These are phyloP conservation scores for Rhynchosporium secalis DNA, from an alignment of 2,329 filamentous ascomycete species.

Conservation along the genomic window DNA sequence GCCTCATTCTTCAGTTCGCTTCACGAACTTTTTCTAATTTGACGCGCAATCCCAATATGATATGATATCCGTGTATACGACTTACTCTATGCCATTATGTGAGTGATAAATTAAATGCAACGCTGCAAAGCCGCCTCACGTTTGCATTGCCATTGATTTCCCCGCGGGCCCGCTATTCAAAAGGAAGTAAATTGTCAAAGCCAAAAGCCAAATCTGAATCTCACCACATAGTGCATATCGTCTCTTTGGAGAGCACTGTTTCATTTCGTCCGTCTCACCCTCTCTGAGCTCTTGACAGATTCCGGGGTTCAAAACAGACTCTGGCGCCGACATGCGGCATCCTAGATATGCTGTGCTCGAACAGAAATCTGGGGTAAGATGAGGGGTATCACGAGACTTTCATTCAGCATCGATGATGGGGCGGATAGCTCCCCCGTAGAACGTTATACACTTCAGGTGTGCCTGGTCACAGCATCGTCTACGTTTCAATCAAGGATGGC, in stretches of 20 bases:
- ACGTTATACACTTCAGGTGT: slow-evolving; percentile 6
- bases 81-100: not conserved
- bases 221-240: slow-evolving; percentile 1
- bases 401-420: not conserved
- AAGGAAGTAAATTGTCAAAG: not conserved
- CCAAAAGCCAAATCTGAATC: not conserved
- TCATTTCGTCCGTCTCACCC: not conserved
- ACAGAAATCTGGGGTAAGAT: no score
- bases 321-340: not conserved
- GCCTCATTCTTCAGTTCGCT: not conserved
- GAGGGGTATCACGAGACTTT: no score
- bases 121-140: not conserved
- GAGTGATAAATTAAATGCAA: not conserved
- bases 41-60: not conserved
- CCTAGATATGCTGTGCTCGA: not conserved
- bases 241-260: not conserved
- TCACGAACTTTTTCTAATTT: not conserved
- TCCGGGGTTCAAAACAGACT: not conserved
- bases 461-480: not conserved
- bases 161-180: not conserved
- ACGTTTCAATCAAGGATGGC: not conserved
- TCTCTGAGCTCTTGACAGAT: not conserved
- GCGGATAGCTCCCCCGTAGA: slow-evolving; percentile 1
- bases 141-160: not conserved
- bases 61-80: not conserved